phyloP scores from a whole-genome alignment of 495 filamentous ascomycete genomes.

The Thermothielavioides terrestris region DNA sequence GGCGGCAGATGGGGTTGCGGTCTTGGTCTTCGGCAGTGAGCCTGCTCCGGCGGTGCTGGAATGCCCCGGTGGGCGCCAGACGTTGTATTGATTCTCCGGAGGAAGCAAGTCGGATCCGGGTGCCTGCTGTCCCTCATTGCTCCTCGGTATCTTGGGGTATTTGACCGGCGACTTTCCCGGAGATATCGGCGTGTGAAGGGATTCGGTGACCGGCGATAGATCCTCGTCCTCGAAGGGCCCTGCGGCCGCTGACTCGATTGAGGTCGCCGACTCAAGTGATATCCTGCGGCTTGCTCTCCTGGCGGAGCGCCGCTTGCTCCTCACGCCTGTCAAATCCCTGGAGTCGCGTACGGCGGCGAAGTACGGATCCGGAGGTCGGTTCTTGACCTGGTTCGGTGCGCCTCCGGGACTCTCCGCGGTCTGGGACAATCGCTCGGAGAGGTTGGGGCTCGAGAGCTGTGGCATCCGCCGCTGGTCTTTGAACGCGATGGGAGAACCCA shows the following conservation, averaged over 20 bases:
- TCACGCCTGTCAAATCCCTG: conserved; percentile 11
- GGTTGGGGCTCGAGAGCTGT: conserved; percentile 1
- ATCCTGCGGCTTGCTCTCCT: conserved; percentile 8
- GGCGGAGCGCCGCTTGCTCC: conserved; percentile 7
- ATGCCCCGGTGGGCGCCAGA: conserved; percentile 24
- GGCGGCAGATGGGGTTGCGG: not conserved
- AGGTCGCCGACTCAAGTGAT: conserved; percentile 22
- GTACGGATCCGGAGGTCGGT: conserved; percentile 4
- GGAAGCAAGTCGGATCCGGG: conserved; percentile 21
- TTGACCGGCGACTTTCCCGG: conserved; percentile 31
- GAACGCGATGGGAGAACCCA: conserved; percentile 25
- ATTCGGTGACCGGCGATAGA: conserved; percentile 41
- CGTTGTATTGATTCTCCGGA: conserved; percentile 26
- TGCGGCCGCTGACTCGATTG: conserved; percentile 21
- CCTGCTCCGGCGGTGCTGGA: conserved; percentile 23
- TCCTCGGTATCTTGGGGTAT: conserved; percentile 35
- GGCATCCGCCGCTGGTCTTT: conserved; percentile 12
- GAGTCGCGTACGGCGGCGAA: conserved; percentile 11
- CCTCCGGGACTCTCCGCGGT: conserved; percentile 2
- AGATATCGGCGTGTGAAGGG: conserved; percentile 23
- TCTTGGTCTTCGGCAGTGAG: not conserved
- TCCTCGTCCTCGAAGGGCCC: conserved; percentile 18
- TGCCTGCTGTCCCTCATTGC: not conserved
- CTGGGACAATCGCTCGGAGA: conserved; percentile 1
- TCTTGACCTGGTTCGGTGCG: not conserved